A percentile compares a stretch with the other conserved stretches of the same genome.
Conservation (phyloP, 164 flowering plant genomes). For the Nymphaea colorata region DNA sequence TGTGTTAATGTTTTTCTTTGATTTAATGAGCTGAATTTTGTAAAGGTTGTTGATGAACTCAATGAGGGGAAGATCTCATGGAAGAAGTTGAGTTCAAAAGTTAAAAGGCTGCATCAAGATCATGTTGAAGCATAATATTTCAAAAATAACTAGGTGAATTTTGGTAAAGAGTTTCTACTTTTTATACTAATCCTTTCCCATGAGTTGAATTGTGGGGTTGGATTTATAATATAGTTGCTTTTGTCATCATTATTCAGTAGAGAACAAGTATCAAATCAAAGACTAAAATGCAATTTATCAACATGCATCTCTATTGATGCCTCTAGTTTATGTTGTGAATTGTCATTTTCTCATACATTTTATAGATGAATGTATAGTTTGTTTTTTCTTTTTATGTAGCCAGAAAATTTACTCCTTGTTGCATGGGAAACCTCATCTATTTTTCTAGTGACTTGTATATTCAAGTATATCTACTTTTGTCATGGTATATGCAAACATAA, state of each 20-base stretch:
- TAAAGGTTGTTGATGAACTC: conserved; percentile 65
- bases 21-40: conserved; percentile 67
- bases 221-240: too few species aligned
- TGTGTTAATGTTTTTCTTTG: too few species aligned
- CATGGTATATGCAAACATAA: neutral
- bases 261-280: too few species aligned
- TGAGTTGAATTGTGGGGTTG: too few species aligned
- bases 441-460: neutral
- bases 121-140: conserved; percentile 63
- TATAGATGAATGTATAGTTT: too few species aligned
- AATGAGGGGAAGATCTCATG: conserved; percentile 77
- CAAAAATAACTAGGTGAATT: conserved; percentile 84
- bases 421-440: conserved; percentile 41
- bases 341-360: too few species aligned
- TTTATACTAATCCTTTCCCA: conserved; percentile 89
- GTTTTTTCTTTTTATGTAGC: conserved; percentile 56
- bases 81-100: conserved; percentile 76
- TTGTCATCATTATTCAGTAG: too few species aligned
- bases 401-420: conserved; percentile 76
- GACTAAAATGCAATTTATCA: too few species aligned
- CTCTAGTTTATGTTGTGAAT: too few species aligned
- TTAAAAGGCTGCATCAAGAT: conserved; percentile 67
- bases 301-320: too few species aligned
- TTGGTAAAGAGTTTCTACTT: conserved; percentile 90
- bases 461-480: too few species aligned